Evolutionary conservation across 768 basidiomycete genomes (phyloP).

Genomic region (Naganishia onofrii): DNA sequence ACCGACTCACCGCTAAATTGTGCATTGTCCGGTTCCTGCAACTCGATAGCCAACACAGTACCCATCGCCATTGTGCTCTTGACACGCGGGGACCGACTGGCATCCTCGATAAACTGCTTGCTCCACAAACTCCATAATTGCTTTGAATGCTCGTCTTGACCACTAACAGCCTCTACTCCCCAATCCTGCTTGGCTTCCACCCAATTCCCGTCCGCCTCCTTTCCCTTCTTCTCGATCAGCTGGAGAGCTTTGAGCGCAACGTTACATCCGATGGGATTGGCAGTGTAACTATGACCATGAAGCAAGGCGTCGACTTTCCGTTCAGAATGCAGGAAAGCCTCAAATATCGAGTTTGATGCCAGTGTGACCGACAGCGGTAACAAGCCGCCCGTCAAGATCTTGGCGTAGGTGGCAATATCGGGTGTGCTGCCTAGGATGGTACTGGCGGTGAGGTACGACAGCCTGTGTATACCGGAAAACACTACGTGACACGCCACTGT

Average conservation of each 20-base stretch:
- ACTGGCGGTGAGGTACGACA: conserved; percentile 67
- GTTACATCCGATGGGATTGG: conserved; percentile 87
- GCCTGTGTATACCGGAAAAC: conserved; percentile 84
- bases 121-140: conserved; percentile 85
- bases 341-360: conserved; percentile 73
- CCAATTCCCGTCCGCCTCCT: conserved; percentile 57
- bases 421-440: conserved; percentile 67
- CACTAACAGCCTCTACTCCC: conserved; percentile 47
- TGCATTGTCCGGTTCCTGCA: conserved; percentile 58
- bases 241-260: conserved; percentile 78
- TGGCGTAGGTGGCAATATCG: conserved; percentile 88
- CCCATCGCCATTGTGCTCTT: conserved; percentile 82
- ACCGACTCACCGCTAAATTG: conserved; percentile 25
- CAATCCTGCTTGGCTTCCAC: conserved; percentile 62
- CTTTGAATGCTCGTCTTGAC: conserved; percentile 25
- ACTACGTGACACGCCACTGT: conserved; percentile 56
- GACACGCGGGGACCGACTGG: conserved; percentile 62
- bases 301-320: conserved; percentile 80
- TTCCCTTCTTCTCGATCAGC: conserved; percentile 60
- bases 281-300: conserved; percentile 95
- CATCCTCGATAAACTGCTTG: conserved; percentile 63
- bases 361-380: conserved; percentile 83
- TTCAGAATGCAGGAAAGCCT: conserved; percentile 66
- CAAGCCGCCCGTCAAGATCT: conserved; percentile 88
- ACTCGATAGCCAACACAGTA: conserved; percentile 74